Evolutionary conservation across 2,329 filamentous ascomycete species (phyloP), one percentile per base, ranked within the genome.

Genomic region (Neonectria punicea): DNA sequence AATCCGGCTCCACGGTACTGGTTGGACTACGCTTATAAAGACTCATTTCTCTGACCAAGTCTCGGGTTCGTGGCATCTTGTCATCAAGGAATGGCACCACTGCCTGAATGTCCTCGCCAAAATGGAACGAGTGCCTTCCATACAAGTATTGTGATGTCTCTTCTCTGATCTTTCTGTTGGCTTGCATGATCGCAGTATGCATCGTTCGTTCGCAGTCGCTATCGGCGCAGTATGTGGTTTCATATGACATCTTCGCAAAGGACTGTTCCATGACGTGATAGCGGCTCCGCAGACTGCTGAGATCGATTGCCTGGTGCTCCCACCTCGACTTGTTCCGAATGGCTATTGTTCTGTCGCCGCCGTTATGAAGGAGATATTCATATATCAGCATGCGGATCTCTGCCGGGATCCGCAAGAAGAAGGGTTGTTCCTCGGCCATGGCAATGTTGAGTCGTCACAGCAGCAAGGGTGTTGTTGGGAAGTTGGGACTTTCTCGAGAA

Each of bases 141-240:
- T 90, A 91, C 4, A 91, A 78, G 16, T 87, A 74, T 62, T 85
- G 81, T 4, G 84, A 78, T n/a, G 85, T 84, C 74, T 90, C 88
- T 63, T 81, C 78, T 74, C 89, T 81, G 55, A 89, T 79, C 58
- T 80, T 80, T 44, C 80, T 79, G 71, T 80, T 84, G 20, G 79
- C 80, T 54, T 77, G 71, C 81, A 88, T 78, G 70, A 86, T 79
- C 55, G 83, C 71, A 32, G 81, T 73, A 76, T 86, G 78, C 71
- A 84, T 78, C 73, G 63, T 57, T 57, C 70, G 64, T 41, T 61
- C 66, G 57, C 61, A 44, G 39, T 67, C 64, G 49, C 50, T 58
- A 20, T 72, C 67, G 65, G 68, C 71, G 58, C 68, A 70, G 76
- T 90, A 90, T 5, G 88, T 89, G 8, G 88, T 89, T 58, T 83